phyloP scores from a whole-genome alignment of 2,329 filamentous ascomycete genomes.

The Torrubiella hemipterigena region DNA sequence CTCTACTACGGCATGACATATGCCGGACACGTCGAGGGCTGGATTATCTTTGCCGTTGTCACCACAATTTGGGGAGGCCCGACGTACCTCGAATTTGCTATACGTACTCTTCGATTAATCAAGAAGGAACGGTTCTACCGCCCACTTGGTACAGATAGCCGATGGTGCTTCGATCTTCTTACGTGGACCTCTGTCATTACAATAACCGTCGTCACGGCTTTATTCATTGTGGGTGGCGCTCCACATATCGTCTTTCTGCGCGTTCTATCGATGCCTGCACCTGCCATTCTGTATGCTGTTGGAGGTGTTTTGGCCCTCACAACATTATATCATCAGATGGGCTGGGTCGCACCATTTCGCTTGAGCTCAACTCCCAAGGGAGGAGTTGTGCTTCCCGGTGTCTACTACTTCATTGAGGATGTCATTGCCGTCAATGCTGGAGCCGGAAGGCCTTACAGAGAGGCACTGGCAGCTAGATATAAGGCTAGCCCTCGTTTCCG shows the following conservation, averaged over 20 bases:
- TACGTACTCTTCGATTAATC: slow-evolving; percentile 35
- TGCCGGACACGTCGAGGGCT: slow-evolving; percentile 23
- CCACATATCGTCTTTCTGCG: slow-evolving; percentile 36
- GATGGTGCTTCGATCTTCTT: slow-evolving; percentile 38
- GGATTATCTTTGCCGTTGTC: slow-evolving; percentile 37
- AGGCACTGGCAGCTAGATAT: slow-evolving; percentile 28
- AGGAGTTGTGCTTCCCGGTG: slow-evolving; percentile 36
- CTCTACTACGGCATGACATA: slow-evolving; percentile 39
- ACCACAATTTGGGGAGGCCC: slow-evolving; percentile 43
- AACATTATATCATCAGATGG: slow-evolving; percentile 20
- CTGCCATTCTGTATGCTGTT: slow-evolving; percentile 35
- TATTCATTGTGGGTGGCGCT: slow-evolving; percentile 37
- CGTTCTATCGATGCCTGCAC: slow-evolving; percentile 37
- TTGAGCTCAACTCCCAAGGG: slow-evolving; percentile 53
- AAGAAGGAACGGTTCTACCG: slow-evolving; percentile 36
- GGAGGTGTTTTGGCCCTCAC: slow-evolving; percentile 28
- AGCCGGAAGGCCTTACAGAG: slow-evolving; percentile 32
- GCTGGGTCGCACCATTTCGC: slow-evolving; percentile 41
- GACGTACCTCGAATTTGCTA: slow-evolving; percentile 40
- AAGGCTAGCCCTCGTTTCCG: slow-evolving; percentile 27
- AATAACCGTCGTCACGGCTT: slow-evolving; percentile 35
- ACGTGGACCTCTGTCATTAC: slow-evolving; percentile 33
- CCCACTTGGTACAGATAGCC: slow-evolving; percentile 30
- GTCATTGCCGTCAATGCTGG: slow-evolving; percentile 55
- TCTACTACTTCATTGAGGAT: slow-evolving; percentile 56